Base-by-base conservation (phyloP, 352 stramenopile species). In the Chrysophaeum taylorii region DNA sequence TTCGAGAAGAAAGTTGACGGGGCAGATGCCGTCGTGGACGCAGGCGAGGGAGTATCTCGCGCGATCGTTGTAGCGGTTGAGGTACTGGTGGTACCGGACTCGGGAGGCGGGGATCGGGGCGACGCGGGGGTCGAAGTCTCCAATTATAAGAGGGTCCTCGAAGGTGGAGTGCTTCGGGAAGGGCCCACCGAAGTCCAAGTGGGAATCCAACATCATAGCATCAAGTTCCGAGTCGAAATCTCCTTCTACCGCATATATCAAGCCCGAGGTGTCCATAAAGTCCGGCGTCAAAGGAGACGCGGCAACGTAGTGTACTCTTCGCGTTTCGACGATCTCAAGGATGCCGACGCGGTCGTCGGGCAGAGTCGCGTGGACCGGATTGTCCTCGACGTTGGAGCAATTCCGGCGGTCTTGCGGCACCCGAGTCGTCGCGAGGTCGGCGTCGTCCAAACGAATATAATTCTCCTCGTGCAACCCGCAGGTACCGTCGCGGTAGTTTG, bases 381-480 rank as follows among this genome's bases (percentile, higher is more conserved):
- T 98, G 75, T 98, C 94, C 7, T 89, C 94, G 53, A 98, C 96
- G 78, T 98, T 97, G 0, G 74, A 83, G 70, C 84, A 89, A 35
- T 78, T 60, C 36, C 71, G 68, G 57, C 82, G 57, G 70, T 82
- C 69, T 25, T 52, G 53, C 27, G 66, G 16, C 37, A 80, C 68
- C 27, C 73, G 70, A 43, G 60, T n/a, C 45, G 54, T 60, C 31
- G 74, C 69, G 25, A 87, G 60, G 21, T 68, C 69, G 37, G 79
- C 80, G 68, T 87, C 82, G 35, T 66, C 31, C 69, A 80, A 74
- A 0, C 48, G 35, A 37, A 84, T 71, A 72, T 81, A 87, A 60
- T 82, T 78, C 50, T 88, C 79, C 66, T 85, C 75, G 18, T 76
- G 75, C 39, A 85, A 79, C 0, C 82, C 82, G 77, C 84, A 89